A percentile compares a stretch with the other conserved stretches of the same genome.
These are phyloP conservation scores for Ophiocordyceps sinensis DNA, from an alignment of 2,329 filamentous ascomycete species.

Conservation along the genomic window DNA sequence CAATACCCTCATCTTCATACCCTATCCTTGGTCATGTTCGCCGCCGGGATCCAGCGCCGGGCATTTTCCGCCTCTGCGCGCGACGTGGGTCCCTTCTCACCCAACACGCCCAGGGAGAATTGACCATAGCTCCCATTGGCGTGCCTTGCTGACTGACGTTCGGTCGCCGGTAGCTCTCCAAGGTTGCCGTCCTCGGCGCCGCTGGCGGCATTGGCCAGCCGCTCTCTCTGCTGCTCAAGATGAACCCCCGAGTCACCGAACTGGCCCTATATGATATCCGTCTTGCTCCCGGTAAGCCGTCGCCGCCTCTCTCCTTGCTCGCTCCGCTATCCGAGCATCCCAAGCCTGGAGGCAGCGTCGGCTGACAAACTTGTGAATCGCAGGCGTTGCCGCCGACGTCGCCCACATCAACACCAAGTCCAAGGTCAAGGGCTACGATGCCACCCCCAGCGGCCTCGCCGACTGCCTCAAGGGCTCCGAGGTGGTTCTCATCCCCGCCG, in stretches of 20 bases:
- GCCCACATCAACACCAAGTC: constrained; percentile 99
- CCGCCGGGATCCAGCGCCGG: constrained; percentile 56
- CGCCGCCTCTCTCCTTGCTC: constrained; percentile 3
- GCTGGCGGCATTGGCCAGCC: constrained; percentile 97
- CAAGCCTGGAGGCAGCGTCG: neutral
- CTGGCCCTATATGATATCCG: constrained; percentile 97
- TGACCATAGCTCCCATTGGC: neutral
- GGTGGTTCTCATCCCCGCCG: constrained; percentile 93
- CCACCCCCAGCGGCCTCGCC: constrained; percentile 60
- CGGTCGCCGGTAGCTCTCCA: constrained; percentile 56
- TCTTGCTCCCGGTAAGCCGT: constrained; percentile 67
- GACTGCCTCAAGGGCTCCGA: constrained; percentile 74
- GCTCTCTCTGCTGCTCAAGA: constrained; percentile 93
- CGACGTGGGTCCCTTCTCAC: constrained; percentile 44
- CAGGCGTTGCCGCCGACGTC: constrained; percentile 95
- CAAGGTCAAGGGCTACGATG: constrained; percentile 78
- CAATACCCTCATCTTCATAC: constrained; percentile 7
- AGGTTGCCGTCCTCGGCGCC: constrained; percentile 94
- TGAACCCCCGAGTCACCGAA: constrained; percentile 87
- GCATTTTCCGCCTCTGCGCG: constrained; percentile 69
- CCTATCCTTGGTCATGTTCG: constrained; percentile 48
- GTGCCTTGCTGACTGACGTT: neutral
- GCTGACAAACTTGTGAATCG: neutral
- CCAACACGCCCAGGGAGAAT: neutral
- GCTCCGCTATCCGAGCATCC: neutral